phyloP scores from a whole-genome alignment of 1,139 yeast species.

The Candida tropicalis region DNA sequence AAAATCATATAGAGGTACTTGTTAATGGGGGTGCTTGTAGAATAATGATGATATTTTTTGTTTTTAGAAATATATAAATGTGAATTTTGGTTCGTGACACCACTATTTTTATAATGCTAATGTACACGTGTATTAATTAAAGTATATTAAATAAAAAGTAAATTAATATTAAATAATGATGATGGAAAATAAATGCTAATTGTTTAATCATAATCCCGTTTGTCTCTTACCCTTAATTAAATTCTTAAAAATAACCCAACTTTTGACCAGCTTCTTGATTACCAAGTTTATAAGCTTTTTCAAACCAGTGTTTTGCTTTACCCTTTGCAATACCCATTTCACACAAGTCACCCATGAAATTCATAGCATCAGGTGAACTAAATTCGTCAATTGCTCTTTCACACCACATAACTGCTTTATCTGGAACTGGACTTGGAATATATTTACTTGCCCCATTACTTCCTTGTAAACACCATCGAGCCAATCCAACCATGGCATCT shows the following conservation, averaged over 20 bases:
- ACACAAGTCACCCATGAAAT: conserved; percentile 77
- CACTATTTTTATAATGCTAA: no score
- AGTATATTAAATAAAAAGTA: not conserved
- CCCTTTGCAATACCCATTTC: conserved; percentile 77
- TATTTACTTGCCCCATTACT: conserved; percentile 55
- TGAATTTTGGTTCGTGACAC: no score
- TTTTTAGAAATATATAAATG: no score
- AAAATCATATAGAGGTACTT: conserved; percentile 55
- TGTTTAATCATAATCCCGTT: not conserved
- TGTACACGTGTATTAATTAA: conserved; percentile 1
- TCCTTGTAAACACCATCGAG: conserved; percentile 93
- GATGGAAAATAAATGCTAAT: not conserved
- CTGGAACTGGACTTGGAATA: conserved; percentile 68
- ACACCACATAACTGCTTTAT: conserved; percentile 88
- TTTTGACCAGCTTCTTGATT: conserved; percentile 22
- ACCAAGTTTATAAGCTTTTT: conserved; percentile 28
- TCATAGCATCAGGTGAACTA: conserved; percentile 79
- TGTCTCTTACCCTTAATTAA: not conserved
- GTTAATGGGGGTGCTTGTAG: no score
- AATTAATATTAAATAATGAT: not conserved
- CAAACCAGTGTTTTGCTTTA: conserved; percentile 27
- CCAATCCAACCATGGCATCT: conserved; percentile 84
- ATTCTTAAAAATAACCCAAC: conserved; percentile 13
- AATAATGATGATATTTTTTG: no score
- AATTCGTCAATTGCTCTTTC: conserved; percentile 75